Percentiles rank a stretch among this genome's conserved stretches.
These are phyloP conservation scores for Yamadazyma endophytica DNA, from an alignment of 805 yeast species.

Conservation along the genomic window DNA sequence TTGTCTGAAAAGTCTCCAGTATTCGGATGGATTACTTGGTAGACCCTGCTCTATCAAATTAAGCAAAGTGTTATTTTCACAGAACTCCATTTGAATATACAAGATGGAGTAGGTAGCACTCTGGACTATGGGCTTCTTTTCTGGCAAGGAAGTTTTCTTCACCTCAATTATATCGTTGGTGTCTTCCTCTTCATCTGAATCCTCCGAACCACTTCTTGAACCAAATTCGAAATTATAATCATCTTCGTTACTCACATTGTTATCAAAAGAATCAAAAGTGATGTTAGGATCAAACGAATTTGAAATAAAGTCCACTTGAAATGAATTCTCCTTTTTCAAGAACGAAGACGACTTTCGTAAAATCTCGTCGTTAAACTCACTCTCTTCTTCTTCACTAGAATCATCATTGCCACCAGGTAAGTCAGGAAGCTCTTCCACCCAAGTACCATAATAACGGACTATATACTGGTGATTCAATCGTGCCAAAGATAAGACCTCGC, in stretches of 20 bases:
- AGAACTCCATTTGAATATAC: constrained; percentile 97
- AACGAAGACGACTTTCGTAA: constrained; percentile 11
- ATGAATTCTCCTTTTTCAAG: constrained; percentile 20
- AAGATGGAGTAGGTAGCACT: constrained; percentile 52
- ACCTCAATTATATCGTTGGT: not conserved
- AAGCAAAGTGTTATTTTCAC: constrained; percentile 86
- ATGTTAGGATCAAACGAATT: constrained; percentile 24
- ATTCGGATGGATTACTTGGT: constrained; percentile 66
- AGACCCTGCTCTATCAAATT: constrained; percentile 77
- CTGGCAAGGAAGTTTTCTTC: not conserved
- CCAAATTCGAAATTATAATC: constrained; percentile 31
- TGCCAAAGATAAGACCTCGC: constrained; percentile 89
- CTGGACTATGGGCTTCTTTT: not conserved
- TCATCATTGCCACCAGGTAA: constrained; percentile 17
- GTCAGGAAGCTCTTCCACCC: constrained; percentile 76
- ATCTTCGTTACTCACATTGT: constrained; percentile 23
- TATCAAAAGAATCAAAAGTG: constrained; percentile 42
- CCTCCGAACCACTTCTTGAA: constrained; percentile 11
- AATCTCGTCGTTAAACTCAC: constrained; percentile 16
- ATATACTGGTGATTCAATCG: constrained; percentile 93
- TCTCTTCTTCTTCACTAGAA: constrained; percentile 17
- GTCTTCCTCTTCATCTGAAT: constrained; percentile 4
- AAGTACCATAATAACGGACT: constrained; percentile 93
- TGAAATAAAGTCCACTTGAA: constrained; percentile 64
- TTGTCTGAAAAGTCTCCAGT: constrained; percentile 88